Percentiles rank a stretch among this genome's conserved stretches.
These are phyloP conservation scores for bread wheat (Triticum aestivum) DNA, from an alignment of 176 grass and related monocot genomes.

Conservation along the genomic window DNA sequence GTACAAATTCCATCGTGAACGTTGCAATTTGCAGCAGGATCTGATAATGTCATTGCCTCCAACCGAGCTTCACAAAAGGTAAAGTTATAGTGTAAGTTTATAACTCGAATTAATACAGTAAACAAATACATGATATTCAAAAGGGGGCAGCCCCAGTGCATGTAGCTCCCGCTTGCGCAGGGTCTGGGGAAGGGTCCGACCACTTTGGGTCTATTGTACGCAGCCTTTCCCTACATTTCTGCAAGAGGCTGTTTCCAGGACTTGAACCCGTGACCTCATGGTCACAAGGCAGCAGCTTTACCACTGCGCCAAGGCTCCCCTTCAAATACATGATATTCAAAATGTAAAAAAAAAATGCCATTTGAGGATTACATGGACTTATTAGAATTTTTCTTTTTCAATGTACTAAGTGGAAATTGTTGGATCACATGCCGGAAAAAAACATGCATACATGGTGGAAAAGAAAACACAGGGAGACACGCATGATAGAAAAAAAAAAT, in stretches of 20 bases:
- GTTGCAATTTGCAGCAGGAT: background rate
- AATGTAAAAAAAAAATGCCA: background rate
- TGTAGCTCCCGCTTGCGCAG: too few relatives aligned
- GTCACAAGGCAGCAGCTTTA: too few relatives aligned
- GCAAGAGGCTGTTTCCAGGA: too few relatives aligned
- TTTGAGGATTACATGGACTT: constrained; percentile 1
- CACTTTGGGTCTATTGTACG: too few relatives aligned
- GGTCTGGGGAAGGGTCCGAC: too few relatives aligned
- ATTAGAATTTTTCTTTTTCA: background rate
- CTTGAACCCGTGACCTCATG: too few relatives aligned
- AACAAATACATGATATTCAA: background rate
- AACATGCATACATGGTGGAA: too few relatives aligned
- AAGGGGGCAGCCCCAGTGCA: background rate
- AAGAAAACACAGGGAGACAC: too few relatives aligned
- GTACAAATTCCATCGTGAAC: background rate
- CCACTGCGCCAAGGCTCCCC: too few relatives aligned
- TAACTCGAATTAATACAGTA: background rate
- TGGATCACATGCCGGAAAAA: too few relatives aligned
- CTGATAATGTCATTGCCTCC: background rate
- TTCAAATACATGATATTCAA: background rate
- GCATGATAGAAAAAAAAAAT: too few relatives aligned
- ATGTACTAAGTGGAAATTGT: background rate
- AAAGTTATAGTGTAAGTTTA: background rate
- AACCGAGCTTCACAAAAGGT: background rate
- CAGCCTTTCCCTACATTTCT: too few relatives aligned